Evolutionary conservation across 2,329 filamentous ascomycete species (phyloP), one percentile per base, ranked within the genome.

Genomic region (Fusarium cyanostomum): DNA sequence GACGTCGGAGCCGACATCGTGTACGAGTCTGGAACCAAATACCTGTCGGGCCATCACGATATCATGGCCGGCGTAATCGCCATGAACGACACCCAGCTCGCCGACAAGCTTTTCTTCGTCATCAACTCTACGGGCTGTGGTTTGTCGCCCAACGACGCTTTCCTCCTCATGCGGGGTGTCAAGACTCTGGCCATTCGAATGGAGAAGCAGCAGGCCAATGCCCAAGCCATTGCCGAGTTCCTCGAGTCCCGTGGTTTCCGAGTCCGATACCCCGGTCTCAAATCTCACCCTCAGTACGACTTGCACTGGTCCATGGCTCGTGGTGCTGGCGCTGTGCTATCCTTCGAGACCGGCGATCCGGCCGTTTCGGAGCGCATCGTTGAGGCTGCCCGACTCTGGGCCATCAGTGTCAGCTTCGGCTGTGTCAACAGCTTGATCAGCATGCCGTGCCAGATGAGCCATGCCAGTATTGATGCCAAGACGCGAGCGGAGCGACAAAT

Each of bases 391-490:
- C 88, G 91, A 65, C 82, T 99, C 28, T 99, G 92, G 89, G 93
- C 91, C 30, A 99, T 99, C 70, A 96, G 92, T 67, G 95, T 99
- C 58, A 97, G 92, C 73, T 99, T 99, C 75, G 95, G 95, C 43
- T 98, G 95, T 75, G 95, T 99, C 67, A 99, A 99, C 81, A 96
- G 92, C 75, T 81, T 99, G 76, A 99, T 99, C 78, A 97, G 94
- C 80, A 97, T 99, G 94, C 94, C 95, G 8, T 99, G 95, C 80
- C 93, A 94, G 72, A 99, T 99, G 96, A 98, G 94, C 79, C 95
- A 99, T 78, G 95, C 95, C 34, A 97, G 92, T 74, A 99, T 99
- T 73, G 95, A 98, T 74, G 92, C 93, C 57, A 96, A 97, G 81
- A 98, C 94, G 49, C 84, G 95, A 68, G 84, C 87, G 71, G 93